phyloP scores from a whole-genome alignment of 495 filamentous ascomycete genomes.

The Annulohypoxylon nitens region DNA sequence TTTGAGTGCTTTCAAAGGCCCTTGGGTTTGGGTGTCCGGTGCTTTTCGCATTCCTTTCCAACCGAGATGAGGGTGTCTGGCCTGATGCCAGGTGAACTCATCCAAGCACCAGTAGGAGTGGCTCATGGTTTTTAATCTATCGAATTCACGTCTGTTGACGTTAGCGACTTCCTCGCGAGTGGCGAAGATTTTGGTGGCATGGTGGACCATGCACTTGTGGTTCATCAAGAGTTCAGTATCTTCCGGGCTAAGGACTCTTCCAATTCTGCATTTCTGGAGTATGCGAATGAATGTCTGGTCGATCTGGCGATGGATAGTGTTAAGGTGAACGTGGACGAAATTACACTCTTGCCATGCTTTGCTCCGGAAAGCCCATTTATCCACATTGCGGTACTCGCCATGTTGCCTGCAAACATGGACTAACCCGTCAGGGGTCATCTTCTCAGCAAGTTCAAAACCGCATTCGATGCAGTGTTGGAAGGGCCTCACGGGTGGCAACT shows the following conservation, averaged over 20 bases:
- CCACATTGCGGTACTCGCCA: slow-evolving; percentile 50
- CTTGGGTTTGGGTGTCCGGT: slow-evolving; percentile 67
- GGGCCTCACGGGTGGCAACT: slow-evolving; percentile 91
- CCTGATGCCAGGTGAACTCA: slow-evolving; percentile 70
- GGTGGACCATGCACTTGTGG: slow-evolving; percentile 56
- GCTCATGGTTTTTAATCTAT: slow-evolving; percentile 50
- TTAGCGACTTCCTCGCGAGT: slow-evolving; percentile 56
- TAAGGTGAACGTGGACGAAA: slow-evolving; percentile 58
- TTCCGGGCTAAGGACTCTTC: slow-evolving; percentile 49
- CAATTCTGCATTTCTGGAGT: slow-evolving; percentile 65
- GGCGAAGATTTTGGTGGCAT: slow-evolving; percentile 63
- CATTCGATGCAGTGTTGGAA: slow-evolving; percentile 82
- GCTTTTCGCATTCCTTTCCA: slow-evolving; percentile 71
- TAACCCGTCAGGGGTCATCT: slow-evolving; percentile 78
- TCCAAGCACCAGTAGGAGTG: slow-evolving; percentile 78
- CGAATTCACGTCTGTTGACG: slow-evolving; percentile 57
- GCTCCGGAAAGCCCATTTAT: slow-evolving; percentile 59
- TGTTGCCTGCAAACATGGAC: slow-evolving; percentile 64
- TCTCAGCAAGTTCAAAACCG: slow-evolving; percentile 75
- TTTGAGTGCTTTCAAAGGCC: slow-evolving; percentile 64
- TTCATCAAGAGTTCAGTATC: slow-evolving; percentile 63
- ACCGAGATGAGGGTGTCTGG: slow-evolving; percentile 70
- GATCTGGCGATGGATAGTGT: slow-evolving; percentile 66
- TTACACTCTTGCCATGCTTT: slow-evolving; percentile 54
- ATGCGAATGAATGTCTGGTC: slow-evolving; percentile 64